Evolutionary conservation across 2,329 filamentous ascomycete species (phyloP), one percentile per base, ranked within the genome.

Genomic region (Chaetomium sp.): DNA sequence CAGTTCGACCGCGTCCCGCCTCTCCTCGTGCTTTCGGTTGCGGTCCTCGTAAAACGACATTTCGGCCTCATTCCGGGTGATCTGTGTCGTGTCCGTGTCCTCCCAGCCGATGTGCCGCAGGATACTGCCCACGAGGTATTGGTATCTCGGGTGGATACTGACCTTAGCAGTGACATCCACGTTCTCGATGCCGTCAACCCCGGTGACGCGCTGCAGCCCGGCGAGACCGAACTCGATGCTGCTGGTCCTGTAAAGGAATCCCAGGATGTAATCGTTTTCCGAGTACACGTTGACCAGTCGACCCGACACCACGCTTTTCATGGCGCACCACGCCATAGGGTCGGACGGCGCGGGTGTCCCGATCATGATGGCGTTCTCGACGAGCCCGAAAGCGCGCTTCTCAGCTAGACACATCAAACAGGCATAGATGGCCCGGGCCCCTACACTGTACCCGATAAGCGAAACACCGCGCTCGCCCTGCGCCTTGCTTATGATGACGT

Each of bases 261-360:
- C 93, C 2, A 98, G 87, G 27, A 97, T 87, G 69, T 92, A 93
- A 75, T 98, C 94, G 55, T 92, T 91, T 59, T 90, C 87, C 0
- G 91, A 96, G 75, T 89, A 97, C 3, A 95, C 92, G 71, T 97
- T 98, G 73, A 97, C 84, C n/a, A 97, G 81, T 25, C 93, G 87
- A 0, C 93, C 93, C 49, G 87, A 84, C 4, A 96, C 92, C 2
- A 94, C 90, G 65, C 87, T 89, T 68, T 91, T 88, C 73, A 97
- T 84, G 6, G 87, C 83, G 31, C 90, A 82, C 93, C 94, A 97
- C 60, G 91, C 87, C 8, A 83, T 81, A 2, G 83, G 83, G 25
- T 90, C 85, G 1, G 90, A 87, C 0, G 93, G 92, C 6, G 89
- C 88, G 0, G 94, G 93, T 0, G 90, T 84, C 1, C 94, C 94